phyloP scores from a whole-genome alignment of 148 eudicot species.

The Rhododendron ferrugineum region DNA sequence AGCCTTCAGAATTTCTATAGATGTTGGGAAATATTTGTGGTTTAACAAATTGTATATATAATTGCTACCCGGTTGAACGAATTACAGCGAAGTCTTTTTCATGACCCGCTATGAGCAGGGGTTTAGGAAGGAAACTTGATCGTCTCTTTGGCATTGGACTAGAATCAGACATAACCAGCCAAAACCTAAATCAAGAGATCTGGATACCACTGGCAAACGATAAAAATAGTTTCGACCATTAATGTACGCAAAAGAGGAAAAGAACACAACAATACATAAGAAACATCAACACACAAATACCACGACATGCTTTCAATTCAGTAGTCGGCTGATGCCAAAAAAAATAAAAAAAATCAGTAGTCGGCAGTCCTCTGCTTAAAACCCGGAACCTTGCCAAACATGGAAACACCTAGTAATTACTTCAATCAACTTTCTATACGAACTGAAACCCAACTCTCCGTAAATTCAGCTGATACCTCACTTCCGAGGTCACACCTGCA shows the following conservation, averaged over 20 bases:
- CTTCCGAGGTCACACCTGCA: neutral
- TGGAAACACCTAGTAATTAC: neutral
- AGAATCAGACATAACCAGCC: neutral
- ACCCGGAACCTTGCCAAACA: neutral
- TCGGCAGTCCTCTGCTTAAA: neutral
- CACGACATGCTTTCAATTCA: neutral
- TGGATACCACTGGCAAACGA: neutral
- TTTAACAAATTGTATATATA: neutral
- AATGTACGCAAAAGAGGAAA: neutral
- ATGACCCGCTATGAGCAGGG: neutral
- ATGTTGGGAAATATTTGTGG: neutral
- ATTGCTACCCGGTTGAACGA: neutral
- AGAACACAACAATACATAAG: neutral
- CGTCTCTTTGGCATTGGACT: neutral
- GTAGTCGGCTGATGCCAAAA: no score
- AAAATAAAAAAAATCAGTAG: no score
- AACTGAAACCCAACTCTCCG: neutral
- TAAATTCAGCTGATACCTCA: neutral
- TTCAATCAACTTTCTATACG: neutral
- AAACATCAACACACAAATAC: conserved; percentile 5
- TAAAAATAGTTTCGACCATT: neutral
- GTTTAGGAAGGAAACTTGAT: neutral
- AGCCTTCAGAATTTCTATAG: neutral
- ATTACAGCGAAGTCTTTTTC: neutral
- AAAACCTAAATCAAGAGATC: neutral